Conservation (phyloP, 345 rosid species). For the Physaria fendleri region DNA sequence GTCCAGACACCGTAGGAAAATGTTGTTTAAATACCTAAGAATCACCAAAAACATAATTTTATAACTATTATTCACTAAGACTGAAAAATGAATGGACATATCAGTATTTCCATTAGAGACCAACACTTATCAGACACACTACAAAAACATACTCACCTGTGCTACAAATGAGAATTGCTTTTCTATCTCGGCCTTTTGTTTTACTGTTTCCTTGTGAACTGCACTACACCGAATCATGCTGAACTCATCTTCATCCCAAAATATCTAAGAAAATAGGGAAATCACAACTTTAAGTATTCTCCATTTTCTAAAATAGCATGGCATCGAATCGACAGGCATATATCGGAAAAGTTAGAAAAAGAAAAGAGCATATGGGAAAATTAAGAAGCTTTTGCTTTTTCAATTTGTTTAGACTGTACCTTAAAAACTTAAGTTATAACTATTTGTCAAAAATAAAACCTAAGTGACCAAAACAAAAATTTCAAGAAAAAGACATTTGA, state of each 20-base stretch:
- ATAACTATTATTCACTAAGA: neutral
- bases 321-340: neutral
- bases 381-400: neutral
- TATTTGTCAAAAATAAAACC: neutral
- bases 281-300: neutral
- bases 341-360: neutral
- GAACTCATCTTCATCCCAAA: conserved; percentile 67
- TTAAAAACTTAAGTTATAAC: neutral
- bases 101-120: neutral
- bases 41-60: neutral
- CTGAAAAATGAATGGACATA: neutral
- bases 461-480: neutral
- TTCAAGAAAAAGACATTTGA: neutral
- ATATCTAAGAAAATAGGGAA: conserved; percentile 41
- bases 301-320: neutral
- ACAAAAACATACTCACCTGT: conserved; percentile 36
- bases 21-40: conserved; percentile 43
- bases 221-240: conserved; percentile 61
- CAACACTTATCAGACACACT: neutral
- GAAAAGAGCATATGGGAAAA: neutral
- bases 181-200: conserved; percentile 49
- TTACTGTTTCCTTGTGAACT: conserved; percentile 56
- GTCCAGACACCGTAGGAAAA: conserved; percentile 28
- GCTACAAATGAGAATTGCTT: conserved; percentile 41
- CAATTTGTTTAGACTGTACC: neutral